Conservation (phyloP, 148 eudicot species). For the Amaranthus cruentus region DNA sequence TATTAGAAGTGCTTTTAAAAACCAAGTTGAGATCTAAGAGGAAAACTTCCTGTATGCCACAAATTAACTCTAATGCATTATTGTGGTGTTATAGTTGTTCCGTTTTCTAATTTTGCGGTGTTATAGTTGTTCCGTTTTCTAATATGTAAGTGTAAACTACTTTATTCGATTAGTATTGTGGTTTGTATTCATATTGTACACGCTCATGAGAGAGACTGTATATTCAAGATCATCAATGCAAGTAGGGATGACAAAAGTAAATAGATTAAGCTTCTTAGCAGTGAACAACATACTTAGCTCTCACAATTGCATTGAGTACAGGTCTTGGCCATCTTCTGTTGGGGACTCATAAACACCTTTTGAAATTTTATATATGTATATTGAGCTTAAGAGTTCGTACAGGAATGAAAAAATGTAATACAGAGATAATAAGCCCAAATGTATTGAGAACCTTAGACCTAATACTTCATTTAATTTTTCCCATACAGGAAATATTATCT, state of each 20-base stretch:
- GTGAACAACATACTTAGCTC: neutral
- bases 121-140: neutral
- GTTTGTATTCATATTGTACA: neutral
- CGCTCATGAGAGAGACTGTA: neutral
- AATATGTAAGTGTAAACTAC: neutral
- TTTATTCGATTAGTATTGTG: neutral
- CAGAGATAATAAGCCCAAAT: neutral
- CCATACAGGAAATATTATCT: constrained; percentile 71
- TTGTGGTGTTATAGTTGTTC: too few relatives aligned
- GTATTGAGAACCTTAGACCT: neutral
- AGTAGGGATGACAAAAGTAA: too few relatives aligned
- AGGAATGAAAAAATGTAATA: neutral
- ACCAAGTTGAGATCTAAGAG: too few relatives aligned
- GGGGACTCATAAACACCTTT: neutral
- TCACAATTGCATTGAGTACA: neutral
- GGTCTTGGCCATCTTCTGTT: neutral
- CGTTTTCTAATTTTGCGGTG: neutral
- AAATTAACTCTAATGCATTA: too few relatives aligned
- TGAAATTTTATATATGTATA: neutral
- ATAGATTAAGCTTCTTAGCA: neutral
- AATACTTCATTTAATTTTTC: constrained; percentile 1
- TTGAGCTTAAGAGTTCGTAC: too few relatives aligned
- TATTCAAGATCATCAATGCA: neutral
- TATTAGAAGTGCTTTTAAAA: too few relatives aligned
- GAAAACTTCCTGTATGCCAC: too few relatives aligned